Evolutionary conservation across 2,329 filamentous ascomycete species (phyloP).

Genomic region (Diaporthe caulivora): DNA sequence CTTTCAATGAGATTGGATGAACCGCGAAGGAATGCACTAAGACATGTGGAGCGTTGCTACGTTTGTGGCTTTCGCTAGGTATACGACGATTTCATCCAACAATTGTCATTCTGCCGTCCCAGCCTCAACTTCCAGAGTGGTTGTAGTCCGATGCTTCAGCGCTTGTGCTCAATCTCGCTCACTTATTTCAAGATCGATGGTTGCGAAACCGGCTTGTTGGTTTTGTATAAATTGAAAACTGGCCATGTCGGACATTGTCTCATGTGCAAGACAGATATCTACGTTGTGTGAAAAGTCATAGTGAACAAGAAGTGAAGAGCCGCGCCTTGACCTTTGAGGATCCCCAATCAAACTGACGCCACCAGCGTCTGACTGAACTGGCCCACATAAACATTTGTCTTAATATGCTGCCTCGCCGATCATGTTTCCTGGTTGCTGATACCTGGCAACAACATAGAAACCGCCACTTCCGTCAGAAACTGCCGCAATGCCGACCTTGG

Average conservation of each 20-base stretch:
- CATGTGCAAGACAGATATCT: background rate
- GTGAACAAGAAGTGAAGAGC: slow-evolving; percentile 1
- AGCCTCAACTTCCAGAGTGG: background rate
- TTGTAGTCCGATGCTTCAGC: background rate
- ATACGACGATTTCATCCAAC: no score
- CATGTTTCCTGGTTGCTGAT: background rate
- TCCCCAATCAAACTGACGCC: background rate
- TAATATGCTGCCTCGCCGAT: slow-evolving; percentile 25
- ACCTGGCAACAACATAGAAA: slow-evolving; percentile 9
- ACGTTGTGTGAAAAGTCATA: background rate
- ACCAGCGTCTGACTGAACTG: background rate
- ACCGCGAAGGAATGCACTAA: no score
- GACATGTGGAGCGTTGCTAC: no score
- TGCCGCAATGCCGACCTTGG: slow-evolving; percentile 14
- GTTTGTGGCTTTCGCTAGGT: no score
- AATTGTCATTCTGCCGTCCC: background rate
- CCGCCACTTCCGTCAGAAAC: slow-evolving; percentile 14
- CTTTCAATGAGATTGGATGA: no score
- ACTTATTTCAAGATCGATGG: background rate
- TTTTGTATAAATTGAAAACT: background rate
- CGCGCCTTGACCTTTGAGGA: background rate
- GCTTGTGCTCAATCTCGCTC: background rate
- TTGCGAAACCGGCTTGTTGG: background rate
- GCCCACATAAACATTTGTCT: background rate
- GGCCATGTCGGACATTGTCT: background rate